These are phyloP conservation scores for Xylaria sp. DNA, from an alignment of 2,329 filamentous ascomycete genomes.

Conservation along the genomic window DNA sequence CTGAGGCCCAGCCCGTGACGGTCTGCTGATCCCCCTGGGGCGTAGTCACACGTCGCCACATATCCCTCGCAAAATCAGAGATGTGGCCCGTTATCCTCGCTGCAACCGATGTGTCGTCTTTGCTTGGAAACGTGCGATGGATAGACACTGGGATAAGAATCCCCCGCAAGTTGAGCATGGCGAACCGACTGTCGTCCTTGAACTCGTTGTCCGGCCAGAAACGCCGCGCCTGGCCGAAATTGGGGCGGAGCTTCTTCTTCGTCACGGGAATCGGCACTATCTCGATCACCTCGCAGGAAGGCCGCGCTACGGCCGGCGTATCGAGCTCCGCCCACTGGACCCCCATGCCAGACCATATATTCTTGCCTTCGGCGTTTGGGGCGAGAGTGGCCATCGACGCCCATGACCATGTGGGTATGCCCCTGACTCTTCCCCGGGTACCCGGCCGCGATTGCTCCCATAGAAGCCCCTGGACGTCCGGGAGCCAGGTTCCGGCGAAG, in stretches of 20 bases:
- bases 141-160: neutral
- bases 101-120: neutral
- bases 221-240: neutral
- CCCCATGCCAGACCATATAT: neutral
- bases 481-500: no score
- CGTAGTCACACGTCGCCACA: neutral
- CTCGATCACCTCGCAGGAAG: neutral
- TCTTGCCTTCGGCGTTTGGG: neutral
- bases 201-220: neutral
- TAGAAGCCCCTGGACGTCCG: neutral
- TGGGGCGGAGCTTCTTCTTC: neutral
- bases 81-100: neutral
- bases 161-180: neutral
- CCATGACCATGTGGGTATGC: neutral
- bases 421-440: neutral
- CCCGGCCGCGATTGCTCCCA: neutral
- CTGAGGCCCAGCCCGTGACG: neutral
- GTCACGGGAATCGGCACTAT: neutral
- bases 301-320: neutral
- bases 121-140: neutral
- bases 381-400: neutral
- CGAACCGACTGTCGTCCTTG: neutral
- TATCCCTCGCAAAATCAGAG: neutral
- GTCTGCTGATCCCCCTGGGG: neutral
- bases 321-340: neutral